A percentile compares a stretch with the other conserved stretches of the same genome.
Conservation (phyloP, 495 filamentous ascomycete genomes). For the Penicillium verhagenii region DNA sequence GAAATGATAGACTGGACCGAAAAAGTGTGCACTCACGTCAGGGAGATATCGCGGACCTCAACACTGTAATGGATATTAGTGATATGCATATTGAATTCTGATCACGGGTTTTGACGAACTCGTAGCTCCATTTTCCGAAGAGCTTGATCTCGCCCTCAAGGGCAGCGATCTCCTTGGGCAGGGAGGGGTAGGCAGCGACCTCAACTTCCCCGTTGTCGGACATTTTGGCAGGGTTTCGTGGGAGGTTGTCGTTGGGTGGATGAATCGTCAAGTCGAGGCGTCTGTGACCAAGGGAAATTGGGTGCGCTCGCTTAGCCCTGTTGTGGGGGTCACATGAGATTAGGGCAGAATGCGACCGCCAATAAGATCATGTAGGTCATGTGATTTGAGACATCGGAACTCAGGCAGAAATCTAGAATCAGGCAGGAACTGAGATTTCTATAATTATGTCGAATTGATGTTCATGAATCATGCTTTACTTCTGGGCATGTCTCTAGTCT, state of each 20-base stretch:
- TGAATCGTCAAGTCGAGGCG: slow-evolving; percentile 19
- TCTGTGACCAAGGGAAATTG: slow-evolving; percentile 28
- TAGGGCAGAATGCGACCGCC: slow-evolving; percentile 33
- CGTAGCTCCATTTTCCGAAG: slow-evolving; percentile 97
- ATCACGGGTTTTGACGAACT: slow-evolving; percentile 32
- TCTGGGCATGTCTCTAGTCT: too few relatives aligned
- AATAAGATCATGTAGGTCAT: slow-evolving; percentile 3
- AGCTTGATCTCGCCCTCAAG: slow-evolving; percentile 95
- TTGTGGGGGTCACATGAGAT: slow-evolving; percentile 31
- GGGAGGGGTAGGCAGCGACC: slow-evolving; percentile 73
- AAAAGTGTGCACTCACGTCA: slow-evolving; percentile 75
- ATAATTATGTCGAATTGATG: too few relatives aligned
- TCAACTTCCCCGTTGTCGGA: slow-evolving; percentile 96
- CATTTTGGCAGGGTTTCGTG: slow-evolving; percentile 63
- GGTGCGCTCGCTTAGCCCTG: slow-evolving; percentile 47
- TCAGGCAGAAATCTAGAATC: not conserved
- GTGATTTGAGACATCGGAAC: not conserved
- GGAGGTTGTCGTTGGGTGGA: slow-evolving; percentile 46
- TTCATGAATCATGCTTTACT: too few relatives aligned
- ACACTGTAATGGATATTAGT: slow-evolving; percentile 46
- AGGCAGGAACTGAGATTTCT: not conserved
- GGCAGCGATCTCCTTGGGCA: slow-evolving; percentile 90
- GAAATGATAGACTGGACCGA: slow-evolving; percentile 9
- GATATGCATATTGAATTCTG: not conserved
- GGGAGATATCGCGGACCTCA: slow-evolving; percentile 97